Evolutionary conservation across 2,329 filamentous ascomycete species (phyloP), one percentile per base, ranked within the genome.

Genomic region (Sphaerulina vaccinii): DNA sequence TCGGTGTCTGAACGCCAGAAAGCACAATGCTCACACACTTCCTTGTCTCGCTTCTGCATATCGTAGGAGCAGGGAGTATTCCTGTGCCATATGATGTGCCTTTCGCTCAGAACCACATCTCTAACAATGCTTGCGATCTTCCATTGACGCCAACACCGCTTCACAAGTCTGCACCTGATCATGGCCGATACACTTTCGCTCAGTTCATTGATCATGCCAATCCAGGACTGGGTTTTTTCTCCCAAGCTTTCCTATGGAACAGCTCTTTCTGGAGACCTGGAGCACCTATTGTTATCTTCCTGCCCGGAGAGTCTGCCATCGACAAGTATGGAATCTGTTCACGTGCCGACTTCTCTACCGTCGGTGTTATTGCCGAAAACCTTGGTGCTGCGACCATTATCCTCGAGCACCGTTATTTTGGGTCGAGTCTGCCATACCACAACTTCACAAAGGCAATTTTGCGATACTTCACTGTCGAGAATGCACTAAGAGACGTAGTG

Each of bases 361-460:
- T 49, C 15, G 80, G 80, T 35, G 62, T 72, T 5, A 73, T 75
- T 54, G 80, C 78, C 2, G 69, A 80, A 62, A 73, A 74, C 40
- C 70, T 82, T 27, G 72, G 75, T 29, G 80, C 73, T 37, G 80
- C 80, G 8, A 72, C 76, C 2, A 63, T 83, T 22, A 62, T 82
- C 49, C 60, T 82, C 33, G 80, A 83, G 65, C 80, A 83, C 62
- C 75, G 80, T 13, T 82, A 80, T 65, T 83, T 75, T 74, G 80
- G 80, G 6, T 70, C 72, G n/a, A 82, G 78, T 6, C 75, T 75
- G 3, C 80, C 81, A 1, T 82, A 74, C 56, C 58, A 68, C 8
- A 64, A 73, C n/a, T 68, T 81, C 33, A 77, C 75, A 0, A 75
- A 77, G 2, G 72, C 77, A 55, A 81, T 75, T 35, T 64, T 84